phyloP scores from a whole-genome alignment of 805 yeast species.

The Yamadazyma laniorum region DNA sequence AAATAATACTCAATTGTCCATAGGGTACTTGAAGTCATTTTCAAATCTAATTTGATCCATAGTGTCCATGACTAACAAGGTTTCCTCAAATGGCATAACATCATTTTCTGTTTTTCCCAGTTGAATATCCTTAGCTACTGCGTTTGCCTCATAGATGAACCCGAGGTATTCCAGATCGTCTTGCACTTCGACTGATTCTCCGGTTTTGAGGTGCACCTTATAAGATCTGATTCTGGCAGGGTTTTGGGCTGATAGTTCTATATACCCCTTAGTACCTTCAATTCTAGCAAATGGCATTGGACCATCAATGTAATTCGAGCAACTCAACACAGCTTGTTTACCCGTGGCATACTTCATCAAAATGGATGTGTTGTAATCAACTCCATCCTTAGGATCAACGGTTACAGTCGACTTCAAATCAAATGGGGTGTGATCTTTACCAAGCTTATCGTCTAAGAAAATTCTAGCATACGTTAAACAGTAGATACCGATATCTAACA shows the following conservation, averaged over 20 bases:
- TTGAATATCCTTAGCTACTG: conserved; percentile 45
- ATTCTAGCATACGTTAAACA: conserved; percentile 46
- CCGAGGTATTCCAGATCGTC: conserved; percentile 45
- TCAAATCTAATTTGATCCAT: conserved; percentile 48
- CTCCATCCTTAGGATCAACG: conserved; percentile 34
- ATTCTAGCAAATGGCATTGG: conserved; percentile 30
- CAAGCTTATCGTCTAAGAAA: conserved; percentile 33
- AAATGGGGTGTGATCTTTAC: conserved; percentile 26
- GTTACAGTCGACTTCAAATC: conserved; percentile 32
- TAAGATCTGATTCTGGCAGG: conserved; percentile 30
- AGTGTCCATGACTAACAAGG: conserved; percentile 44
- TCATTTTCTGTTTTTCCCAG: conserved; percentile 38
- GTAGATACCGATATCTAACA: conserved; percentile 56
- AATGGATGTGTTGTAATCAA: conserved; percentile 41
- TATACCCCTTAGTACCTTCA: conserved; percentile 34
- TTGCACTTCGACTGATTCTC: conserved; percentile 24
- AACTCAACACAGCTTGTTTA: conserved; percentile 38
- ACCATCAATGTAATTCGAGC: conserved; percentile 25
- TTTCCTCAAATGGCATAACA: conserved; percentile 44
- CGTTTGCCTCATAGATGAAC: conserved; percentile 56
- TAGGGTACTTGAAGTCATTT: conserved; percentile 45
- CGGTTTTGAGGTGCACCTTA: conserved; percentile 31
- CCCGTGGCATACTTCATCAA: conserved; percentile 40
- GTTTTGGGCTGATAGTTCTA: conserved; percentile 28
- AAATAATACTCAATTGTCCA: too few relatives aligned